Base-by-base conservation (phyloP, 208 protist species). In the Trypanosoma brucei region DNA sequence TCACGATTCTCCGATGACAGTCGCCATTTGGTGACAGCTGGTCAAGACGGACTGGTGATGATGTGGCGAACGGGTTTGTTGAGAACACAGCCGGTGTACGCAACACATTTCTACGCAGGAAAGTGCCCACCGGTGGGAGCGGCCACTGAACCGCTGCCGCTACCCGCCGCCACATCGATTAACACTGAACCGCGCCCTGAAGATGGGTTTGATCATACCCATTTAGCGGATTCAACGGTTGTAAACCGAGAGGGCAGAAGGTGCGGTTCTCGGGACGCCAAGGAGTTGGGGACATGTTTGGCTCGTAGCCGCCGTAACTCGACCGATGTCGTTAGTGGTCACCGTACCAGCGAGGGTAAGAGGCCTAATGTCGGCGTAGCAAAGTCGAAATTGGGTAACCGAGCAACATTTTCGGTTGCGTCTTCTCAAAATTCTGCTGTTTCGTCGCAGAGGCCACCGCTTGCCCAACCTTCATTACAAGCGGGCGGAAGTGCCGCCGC, bases 11-110 rank as follows among this genome's bases (percentile, higher is more conserved):
- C 79, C 14, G 63, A 78, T 38, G 68, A 83, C 55, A 76, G 84
- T 11, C 4, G 53, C 7, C 76, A 68, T 68, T 93, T 96, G 44
- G 79, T 72, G 42, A 93, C 87, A 3, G 85, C 73, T 30, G 85
- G 90, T 8, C 54, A 46, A 1, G 93, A 96, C 55, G 74, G 78
- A 35, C 72, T 86, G 38, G 75, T 94, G 13, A 85, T 96, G 74
- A 54, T 94, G 3, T 97, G 93, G 91, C 78, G 78, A 34, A 84
- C 84, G 3, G 83, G 81, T n/a, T 54, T 92, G 33, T 75, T 77
- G 2, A 51, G 48, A 42, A 40, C 58, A 65, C 35, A 38, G 36
- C 40, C 57, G 45, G 8, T 55, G 50, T 67, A 54, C 31, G 22
- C 48, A 38, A 45, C 40, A 35, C 51, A 68, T 11, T 13, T 44